A percentile compares a stretch with the other conserved stretches of the same genome.
Conservation (phyloP, 2,329 filamentous ascomycete genomes). For the Fusarium praegraminearum region DNA sequence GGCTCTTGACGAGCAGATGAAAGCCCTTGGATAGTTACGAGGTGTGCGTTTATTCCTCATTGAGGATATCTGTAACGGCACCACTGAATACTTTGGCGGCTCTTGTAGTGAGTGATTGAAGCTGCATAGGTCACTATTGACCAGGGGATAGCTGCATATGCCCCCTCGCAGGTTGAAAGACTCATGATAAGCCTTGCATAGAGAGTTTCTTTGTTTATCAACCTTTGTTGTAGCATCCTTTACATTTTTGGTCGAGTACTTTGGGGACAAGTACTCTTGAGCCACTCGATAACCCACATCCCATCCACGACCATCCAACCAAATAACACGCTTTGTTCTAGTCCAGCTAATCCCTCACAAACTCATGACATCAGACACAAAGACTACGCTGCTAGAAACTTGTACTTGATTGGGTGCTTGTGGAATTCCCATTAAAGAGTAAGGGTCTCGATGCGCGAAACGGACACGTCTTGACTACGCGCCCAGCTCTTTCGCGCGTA, state of each 20-base stretch:
- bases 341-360: constrained; percentile 14
- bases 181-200: background rate
- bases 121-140: background rate
- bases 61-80: background rate
- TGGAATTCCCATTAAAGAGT: constrained; percentile 14
- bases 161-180: background rate
- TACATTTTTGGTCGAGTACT: constrained; percentile 15
- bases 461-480: constrained; percentile 36
- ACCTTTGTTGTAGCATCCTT: constrained; percentile 8
- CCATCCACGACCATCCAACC: constrained; percentile 29
- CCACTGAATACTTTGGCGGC: background rate
- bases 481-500: constrained; percentile 43
- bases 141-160: background rate
- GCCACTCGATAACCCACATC: constrained; percentile 21
- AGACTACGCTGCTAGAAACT: background rate
- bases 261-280: constrained; percentile 20
- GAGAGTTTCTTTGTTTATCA: background rate
- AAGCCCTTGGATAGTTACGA: background rate
- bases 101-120: background rate
- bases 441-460: constrained; percentile 37
- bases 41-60: background rate
- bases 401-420: constrained; percentile 39
- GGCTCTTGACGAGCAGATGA: background rate
- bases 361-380: constrained; percentile 38
- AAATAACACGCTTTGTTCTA: constrained; percentile 38